Evolutionary conservation across 1,284 basidiomycete genomes (phyloP), one percentile per base, ranked within the genome.

Genomic region (Heliocybe sulcata): DNA sequence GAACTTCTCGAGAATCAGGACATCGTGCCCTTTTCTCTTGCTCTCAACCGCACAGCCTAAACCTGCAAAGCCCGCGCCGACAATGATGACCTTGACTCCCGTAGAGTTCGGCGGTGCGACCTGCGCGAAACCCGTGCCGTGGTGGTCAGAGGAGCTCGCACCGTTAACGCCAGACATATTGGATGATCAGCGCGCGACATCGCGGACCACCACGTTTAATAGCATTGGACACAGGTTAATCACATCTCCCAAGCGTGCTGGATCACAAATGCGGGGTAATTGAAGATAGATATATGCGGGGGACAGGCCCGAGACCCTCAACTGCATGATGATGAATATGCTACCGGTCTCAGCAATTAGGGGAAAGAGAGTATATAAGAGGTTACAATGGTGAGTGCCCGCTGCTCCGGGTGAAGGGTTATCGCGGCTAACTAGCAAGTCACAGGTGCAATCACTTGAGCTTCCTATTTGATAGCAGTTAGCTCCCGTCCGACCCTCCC

Each of bases 41-140:
- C 60, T 66, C 55, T 65, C 67, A 27, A 71, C 64, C 10, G 67
- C 67, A 49, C 67, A 67, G 1, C 62, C 63, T 1, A 71, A 57
- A 6, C 67, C 67, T 9, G 61, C 67, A 52, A 64, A 67, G 11
- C 67, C 66, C 19, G 63, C 67, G 14, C 67, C 67, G 2, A 68
- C 61, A 26, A 65, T 42, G 23, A 67, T 57, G 8, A 63, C 55
- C 22, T 54, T 56, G 47, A 62, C 54, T 3, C 33, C 56, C 2
- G 60, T 58, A 0, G 59, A 55, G 27, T 45, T 29, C 14, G 51
- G 49, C n/a, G 52, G 55, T 9, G 49, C 38, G 8, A 45, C 35
- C 29, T 54, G 45, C 3, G 55, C 47, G 27, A 35, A 53, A 10
- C 47, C 47, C 11, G 12, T 26, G 47, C 20, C 47, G 25, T 42